Percentiles rank a stretch among this genome's conserved stretches.
Conservation (phyloP, 345 rosid species). For the Streptanthus diversifolius region DNA sequence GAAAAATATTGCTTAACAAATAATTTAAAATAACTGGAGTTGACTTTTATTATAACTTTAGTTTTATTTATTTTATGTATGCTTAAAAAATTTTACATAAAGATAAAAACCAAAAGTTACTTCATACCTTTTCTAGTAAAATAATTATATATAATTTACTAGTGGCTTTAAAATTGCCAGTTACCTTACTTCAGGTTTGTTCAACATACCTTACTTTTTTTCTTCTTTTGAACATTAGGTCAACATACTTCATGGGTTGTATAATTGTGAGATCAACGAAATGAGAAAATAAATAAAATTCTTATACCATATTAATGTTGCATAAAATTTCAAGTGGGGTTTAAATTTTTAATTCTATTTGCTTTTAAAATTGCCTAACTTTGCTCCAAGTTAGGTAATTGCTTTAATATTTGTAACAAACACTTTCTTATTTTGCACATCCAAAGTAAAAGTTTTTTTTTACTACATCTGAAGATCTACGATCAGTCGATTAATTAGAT, state of each 20-base stretch:
- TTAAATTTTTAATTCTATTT: constrained; percentile 4
- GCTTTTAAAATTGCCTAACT: constrained; percentile 12
- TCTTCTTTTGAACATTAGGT: not conserved
- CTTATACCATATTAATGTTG: not conserved
- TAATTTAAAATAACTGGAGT: not conserved
- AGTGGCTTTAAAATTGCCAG: not conserved
- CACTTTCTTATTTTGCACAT: not conserved
- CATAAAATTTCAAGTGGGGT: not conserved
- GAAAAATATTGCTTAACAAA: not conserved
- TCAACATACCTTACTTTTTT: too few species aligned
- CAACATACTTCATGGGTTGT: not conserved
- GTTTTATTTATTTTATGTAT: not conserved
- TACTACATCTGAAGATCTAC: not conserved
- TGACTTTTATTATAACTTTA: constrained; percentile 7
- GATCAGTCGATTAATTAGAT: not conserved
- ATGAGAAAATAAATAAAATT: not conserved
- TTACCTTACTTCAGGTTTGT: not conserved
- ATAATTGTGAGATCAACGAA: not conserved
- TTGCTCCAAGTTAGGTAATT: constrained; percentile 12
- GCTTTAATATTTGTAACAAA: not conserved
- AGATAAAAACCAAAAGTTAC: not conserved
- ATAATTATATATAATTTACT: not conserved
- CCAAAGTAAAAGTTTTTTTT: not conserved
- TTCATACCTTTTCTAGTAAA: not conserved
- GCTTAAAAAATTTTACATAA: not conserved